Base-by-base conservation (phyloP, 768 basidiomycete species). In the Russula foetens region DNA sequence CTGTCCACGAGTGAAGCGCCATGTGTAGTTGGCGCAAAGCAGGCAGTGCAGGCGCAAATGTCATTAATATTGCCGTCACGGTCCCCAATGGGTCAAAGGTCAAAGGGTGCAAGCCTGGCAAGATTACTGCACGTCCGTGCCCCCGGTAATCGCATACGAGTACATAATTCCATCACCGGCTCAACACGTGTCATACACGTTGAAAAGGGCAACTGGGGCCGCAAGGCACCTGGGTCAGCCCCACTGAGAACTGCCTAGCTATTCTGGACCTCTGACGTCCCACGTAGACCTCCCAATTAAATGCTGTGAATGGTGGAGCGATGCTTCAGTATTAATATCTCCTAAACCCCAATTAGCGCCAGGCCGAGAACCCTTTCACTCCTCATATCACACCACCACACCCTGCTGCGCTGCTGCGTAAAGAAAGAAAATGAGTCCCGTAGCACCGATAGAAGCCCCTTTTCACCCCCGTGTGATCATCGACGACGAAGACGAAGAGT, bases 401-500 rank as follows among this genome's bases (percentile, higher is more conserved):
- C n/a, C n/a, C 28, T 21, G 8, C 59, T 21, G 5, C 46, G 9
- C 5, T n/a, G n/a, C n/a, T n/a, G n/a, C n/a, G n/a, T n/a, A n/a
- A n/a, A n/a, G n/a, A n/a, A n/a, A n/a, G n/a, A n/a, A n/a, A 47
- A 60, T 60, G 62, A 61, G 47, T 26, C 59, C 53, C 21, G 31
- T 63, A 19, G 53, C 41, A 31, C 51, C 47, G 4, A 28, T 39
- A 19, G 59, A 62, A 51, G 4, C 45, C 51, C 50, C 46, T 47
- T 14, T 53, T 53, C 58, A 56, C 17, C 52, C 51, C 47, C 45
- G 44, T 56, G 65, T 63, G 47, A 64, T 59, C 24, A 43, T 66
- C 3, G 65, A 66, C 24, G 63, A 64, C 24, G 52, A 63, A 45
- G 65, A 66, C 23, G 58, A 66, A 28, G 65, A 64, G 65, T 63